Conservation (phyloP, 1,284 basidiomycete species). For the Phlebopus sp. region DNA sequence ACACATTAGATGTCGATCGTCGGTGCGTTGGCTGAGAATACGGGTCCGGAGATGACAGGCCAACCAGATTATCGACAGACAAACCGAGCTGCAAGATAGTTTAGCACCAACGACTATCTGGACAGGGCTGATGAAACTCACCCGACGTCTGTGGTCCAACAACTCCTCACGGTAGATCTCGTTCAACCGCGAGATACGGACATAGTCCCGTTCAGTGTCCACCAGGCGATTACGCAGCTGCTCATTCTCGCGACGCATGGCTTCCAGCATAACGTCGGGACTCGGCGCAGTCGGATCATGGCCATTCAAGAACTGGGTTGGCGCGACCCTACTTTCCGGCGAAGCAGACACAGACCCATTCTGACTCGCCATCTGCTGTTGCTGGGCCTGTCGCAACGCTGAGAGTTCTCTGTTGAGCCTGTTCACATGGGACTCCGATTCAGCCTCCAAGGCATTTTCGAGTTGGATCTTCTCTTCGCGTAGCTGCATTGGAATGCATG, state of each 20-base stretch:
- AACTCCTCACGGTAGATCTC: constrained; percentile 80
- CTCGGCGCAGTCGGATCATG: constrained; percentile 49
- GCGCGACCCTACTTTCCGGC: constrained; percentile 33
- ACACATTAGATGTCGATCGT: constrained; percentile 42
- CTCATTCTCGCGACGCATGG: constrained; percentile 75
- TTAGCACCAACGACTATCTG: constrained; percentile 4
- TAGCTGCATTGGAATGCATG: constrained; percentile 48
- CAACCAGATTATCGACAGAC: constrained; percentile 72
- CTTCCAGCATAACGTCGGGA: constrained; percentile 63
- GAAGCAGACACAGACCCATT: constrained; percentile 36
- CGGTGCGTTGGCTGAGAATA: constrained; percentile 67
- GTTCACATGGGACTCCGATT: constrained; percentile 77
- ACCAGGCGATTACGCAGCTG: constrained; percentile 59
- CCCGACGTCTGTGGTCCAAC: constrained; percentile 69
- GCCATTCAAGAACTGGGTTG: constrained; percentile 27
- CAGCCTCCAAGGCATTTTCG: constrained; percentile 76
- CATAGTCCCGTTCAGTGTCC: constrained; percentile 71
- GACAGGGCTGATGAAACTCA: constrained; percentile 38
- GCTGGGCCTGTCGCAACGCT: constrained; percentile 39
- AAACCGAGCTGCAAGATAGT: constrained; percentile 53
- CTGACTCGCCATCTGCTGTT: constrained; percentile 16
- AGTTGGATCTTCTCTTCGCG: constrained; percentile 80
- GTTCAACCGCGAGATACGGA: constrained; percentile 67
- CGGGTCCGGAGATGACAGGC: constrained; percentile 56
- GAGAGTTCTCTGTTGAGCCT: constrained; percentile 66